Evolutionary conservation across 2,329 filamentous ascomycete genomes (phyloP).

Genomic region (Ophiocordyceps sinensis): DNA sequence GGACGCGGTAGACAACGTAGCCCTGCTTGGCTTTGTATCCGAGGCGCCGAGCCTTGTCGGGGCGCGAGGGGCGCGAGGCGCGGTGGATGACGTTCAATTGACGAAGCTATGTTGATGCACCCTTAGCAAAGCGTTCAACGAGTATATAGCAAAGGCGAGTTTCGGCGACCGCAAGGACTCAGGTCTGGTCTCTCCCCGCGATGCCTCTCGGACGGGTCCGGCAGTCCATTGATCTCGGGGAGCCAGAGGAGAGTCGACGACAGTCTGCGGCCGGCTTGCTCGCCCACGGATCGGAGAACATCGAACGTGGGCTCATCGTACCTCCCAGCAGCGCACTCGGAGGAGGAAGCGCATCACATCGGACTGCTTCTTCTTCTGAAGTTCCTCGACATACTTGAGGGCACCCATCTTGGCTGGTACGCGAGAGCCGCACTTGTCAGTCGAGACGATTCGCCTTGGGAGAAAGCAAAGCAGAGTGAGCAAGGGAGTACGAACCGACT

Average conservation of each 20-base stretch:
- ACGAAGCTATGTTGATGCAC: slow-evolving; percentile 99
- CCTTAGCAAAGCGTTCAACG: slow-evolving; percentile 99
- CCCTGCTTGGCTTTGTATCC: slow-evolving; percentile 99
- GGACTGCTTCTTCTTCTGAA: slow-evolving; percentile 99
- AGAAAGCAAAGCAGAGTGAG: background rate
- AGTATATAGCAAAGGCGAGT: slow-evolving; percentile 67
- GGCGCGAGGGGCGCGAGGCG: slow-evolving; percentile 92
- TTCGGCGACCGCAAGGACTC: background rate
- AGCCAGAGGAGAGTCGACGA: background rate
- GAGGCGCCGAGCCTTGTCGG: slow-evolving; percentile 99
- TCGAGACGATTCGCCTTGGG: background rate
- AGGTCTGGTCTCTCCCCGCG: background rate
- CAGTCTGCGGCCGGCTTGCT: slow-evolving; percentile 8
- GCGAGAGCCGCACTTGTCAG: background rate
- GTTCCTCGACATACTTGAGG: slow-evolving; percentile 99
- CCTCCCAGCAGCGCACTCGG: slow-evolving; percentile 99
- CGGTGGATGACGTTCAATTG: slow-evolving; percentile 99
- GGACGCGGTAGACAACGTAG: slow-evolving; percentile 99
- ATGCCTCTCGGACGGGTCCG: background rate
- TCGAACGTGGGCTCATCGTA: slow-evolving; percentile 42
- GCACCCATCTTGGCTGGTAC: slow-evolving; percentile 76
- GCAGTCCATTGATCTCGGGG: background rate
- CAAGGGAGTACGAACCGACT: slow-evolving; percentile 19
- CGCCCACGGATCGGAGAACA: slow-evolving; percentile 17
- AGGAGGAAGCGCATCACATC: slow-evolving; percentile 99